Evolutionary conservation across 805 yeast species (phyloP), one percentile per base, ranked within the genome.

Genomic region (Candida fluviatilis): DNA sequence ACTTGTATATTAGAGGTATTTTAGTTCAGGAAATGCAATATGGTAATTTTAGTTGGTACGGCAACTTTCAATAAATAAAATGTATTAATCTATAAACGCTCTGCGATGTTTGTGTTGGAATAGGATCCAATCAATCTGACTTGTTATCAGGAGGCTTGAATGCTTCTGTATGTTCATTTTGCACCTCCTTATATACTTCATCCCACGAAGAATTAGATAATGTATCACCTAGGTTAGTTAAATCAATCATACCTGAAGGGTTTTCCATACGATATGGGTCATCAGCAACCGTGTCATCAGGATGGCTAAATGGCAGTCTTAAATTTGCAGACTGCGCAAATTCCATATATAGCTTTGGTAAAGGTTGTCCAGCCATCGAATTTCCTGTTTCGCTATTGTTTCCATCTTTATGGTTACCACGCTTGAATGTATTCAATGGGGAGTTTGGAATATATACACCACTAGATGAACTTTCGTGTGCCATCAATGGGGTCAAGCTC

Each of bases 381-480:
- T 33, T 33, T 26, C 29, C 29, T 26, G 28, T 14, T 18, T n/a
- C n/a, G n/a, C n/a, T n/a, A n/a, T n/a, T n/a, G n/a, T n/a, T n/a
- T n/a, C n/a, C n/a, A n/a, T n/a, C n/a, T n/a, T n/a, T n/a, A n/a
- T n/a, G n/a, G n/a, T n/a, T 10, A 13, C 34, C 34, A 6, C 28
- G 35, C 16, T 52, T 55, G 31, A 47, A 52, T 1, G 49, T 38
- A 35, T 51, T 49, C 16, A 59, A 36, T 1, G 65, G 65, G 8
- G 65, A 57, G 25, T 46, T 51, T 11, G 66, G 67, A 17, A 57
- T 54, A 40, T 62, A 62, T 5, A 54, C 48, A 10, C 61, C 59
- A 25, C 51, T 49, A 10, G 51, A 37, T 8, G 34, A 24, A 15
- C 41, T 32, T 31, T 39, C 41, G 24, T 35, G 7, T 26, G 25